A percentile compares a stretch with the other conserved stretches of the same genome.
Evolutionary conservation across 306 rosid species (phyloP).

Genomic region (Prunus dulcis): DNA sequence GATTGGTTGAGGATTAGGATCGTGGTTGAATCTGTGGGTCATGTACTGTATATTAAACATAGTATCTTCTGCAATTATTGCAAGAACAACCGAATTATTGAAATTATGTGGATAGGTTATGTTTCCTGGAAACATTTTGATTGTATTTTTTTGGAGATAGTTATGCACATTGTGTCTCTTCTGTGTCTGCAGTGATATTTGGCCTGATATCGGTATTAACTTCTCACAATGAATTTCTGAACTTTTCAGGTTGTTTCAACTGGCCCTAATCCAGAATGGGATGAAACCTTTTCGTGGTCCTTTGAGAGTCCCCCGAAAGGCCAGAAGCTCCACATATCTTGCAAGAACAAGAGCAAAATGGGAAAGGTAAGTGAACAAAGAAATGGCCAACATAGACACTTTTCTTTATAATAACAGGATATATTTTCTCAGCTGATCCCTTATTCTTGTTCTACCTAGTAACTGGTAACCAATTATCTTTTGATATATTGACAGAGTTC

Average conservation of each 20-base stretch:
- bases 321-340: constrained; percentile 94
- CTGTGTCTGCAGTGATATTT: not conserved
- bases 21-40: not conserved
- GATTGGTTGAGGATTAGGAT: not conserved
- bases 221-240: constrained; percentile 1
- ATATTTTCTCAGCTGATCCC: not conserved
- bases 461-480: constrained; percentile 4
- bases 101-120: not conserved
- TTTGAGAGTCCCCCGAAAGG: constrained; percentile 99
- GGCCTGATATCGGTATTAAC: not conserved
- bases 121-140: not conserved
- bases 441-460: not conserved
- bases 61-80: not conserved
- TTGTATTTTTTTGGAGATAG: not conserved
- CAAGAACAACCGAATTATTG: not conserved
- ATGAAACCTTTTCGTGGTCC: constrained; percentile 92
- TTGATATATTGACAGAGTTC: constrained; percentile 62
- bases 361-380: constrained; percentile 64
- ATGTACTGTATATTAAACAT: not conserved
- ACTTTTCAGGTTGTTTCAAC: constrained; percentile 81
- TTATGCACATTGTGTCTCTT: not conserved
- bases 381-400: not conserved
- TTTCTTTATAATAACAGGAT: not conserved
- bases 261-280: constrained; percentile 97
- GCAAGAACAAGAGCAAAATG: constrained; percentile 99